phyloP scores from a whole-genome alignment of 306 rosid genomes.

The Citrullus amarus region DNA sequence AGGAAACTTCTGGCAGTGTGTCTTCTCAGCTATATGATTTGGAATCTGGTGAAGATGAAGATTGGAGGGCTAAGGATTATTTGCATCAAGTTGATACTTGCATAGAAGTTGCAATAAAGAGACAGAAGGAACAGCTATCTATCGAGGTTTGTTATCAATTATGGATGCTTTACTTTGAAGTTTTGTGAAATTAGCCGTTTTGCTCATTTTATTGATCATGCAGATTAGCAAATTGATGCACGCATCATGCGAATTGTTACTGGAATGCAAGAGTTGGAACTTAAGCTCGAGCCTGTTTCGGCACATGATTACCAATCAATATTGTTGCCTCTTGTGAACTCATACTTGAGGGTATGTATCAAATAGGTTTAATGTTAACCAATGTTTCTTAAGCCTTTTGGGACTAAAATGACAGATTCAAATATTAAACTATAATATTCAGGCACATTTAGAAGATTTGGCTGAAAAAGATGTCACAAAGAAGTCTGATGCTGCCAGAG shows the following conservation, averaged over 20 bases:
- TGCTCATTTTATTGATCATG: constrained; percentile 24
- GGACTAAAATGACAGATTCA: neutral
- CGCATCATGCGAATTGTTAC: constrained; percentile 58
- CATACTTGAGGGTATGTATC: constrained; percentile 74
- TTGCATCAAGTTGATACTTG: constrained; percentile 65
- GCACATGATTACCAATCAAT: constrained; percentile 70
- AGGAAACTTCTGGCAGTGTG: constrained; percentile 48
- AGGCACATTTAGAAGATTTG: constrained; percentile 81
- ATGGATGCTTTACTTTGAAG: constrained; percentile 9
- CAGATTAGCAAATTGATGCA: constrained; percentile 89
- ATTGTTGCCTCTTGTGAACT: constrained; percentile 77
- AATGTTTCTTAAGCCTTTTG: constrained; percentile 10
- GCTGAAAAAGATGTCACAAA: constrained; percentile 93
- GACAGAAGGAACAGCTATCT: constrained; percentile 67
- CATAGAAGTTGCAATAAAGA: constrained; percentile 73
- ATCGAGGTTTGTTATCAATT: constrained; percentile 54
- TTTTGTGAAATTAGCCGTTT: constrained; percentile 15
- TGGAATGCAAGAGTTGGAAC: constrained; percentile 76
- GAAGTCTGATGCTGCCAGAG: constrained; percentile 91
- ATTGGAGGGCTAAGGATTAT: constrained; percentile 76
- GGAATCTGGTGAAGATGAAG: constrained; percentile 82
- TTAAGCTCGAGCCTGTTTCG: constrained; percentile 68
- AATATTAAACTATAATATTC: constrained; percentile 3
- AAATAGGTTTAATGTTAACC: constrained; percentile 13
- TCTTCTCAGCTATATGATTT: constrained; percentile 69